Evolutionary conservation across 768 basidiomycete genomes (phyloP).

Genomic region (Trametes maxima): DNA sequence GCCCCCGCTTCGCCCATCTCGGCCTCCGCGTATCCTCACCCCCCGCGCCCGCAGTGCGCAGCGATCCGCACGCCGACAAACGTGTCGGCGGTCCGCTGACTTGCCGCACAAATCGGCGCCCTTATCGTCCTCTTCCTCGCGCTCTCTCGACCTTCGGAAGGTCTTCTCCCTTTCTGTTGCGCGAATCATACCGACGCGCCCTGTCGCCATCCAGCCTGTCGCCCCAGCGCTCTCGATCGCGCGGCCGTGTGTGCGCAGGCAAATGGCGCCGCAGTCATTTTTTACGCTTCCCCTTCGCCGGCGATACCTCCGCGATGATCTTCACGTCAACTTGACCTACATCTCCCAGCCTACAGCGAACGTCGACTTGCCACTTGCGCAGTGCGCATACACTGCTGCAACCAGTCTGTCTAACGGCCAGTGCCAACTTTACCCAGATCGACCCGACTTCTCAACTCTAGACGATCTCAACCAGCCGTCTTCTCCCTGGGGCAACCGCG

Average conservation of each 20-base stretch:
- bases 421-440: no score
- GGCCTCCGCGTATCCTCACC: conserved; percentile 9
- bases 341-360: background rate
- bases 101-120: background rate
- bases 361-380: background rate
- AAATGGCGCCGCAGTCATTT: conserved; percentile 1
- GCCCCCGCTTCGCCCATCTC: background rate
- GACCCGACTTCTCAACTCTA: background rate
- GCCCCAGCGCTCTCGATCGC: conserved; percentile 1
- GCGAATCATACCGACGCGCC: background rate
- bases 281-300: conserved; percentile 1
- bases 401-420: background rate
- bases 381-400: background rate
- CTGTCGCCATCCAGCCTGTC: background rate
- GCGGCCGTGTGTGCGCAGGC: background rate
- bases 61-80: conserved; percentile 16
- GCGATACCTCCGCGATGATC: conserved; percentile 8
- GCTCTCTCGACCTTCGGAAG: background rate
- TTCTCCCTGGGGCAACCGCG: background rate
- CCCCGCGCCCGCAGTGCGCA: background rate
- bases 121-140: conserved; percentile 4
- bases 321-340: conserved; percentile 12
- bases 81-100: conserved; percentile 7
- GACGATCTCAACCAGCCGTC: background rate
- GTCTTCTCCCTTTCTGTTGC: background rate